Evolutionary conservation across 257 asterid species (phyloP).

Genomic region (Buddleja alternifolia): DNA sequence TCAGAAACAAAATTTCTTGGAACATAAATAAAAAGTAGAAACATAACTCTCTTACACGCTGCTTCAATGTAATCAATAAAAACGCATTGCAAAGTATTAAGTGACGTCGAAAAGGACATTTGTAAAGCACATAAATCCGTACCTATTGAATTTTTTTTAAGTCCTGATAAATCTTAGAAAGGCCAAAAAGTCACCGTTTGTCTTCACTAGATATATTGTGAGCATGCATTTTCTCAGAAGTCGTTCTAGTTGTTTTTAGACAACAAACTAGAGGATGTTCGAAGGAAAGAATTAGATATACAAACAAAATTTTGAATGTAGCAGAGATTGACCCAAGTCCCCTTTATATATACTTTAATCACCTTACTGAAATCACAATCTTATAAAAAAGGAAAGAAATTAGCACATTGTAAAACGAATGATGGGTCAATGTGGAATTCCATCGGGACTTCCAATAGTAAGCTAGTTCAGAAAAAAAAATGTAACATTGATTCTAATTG

Average conservation of each 20-base stretch:
- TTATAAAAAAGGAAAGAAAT: too few species aligned
- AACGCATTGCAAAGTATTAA: not conserved
- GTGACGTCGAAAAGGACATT: not conserved
- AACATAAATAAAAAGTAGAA: slow-evolving; percentile 1
- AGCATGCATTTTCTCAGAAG: not conserved
- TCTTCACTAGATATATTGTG: not conserved
- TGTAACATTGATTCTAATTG: too few species aligned
- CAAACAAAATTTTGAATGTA: not conserved
- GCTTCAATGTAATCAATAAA: not conserved
- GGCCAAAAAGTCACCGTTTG: not conserved
- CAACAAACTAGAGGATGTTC: not conserved
- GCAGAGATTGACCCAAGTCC: slow-evolving; percentile 1
- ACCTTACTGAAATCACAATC: slow-evolving; percentile 19
- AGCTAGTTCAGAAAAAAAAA: too few species aligned
- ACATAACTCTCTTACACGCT: slow-evolving; percentile 7
- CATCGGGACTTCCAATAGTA: too few species aligned
- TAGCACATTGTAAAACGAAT: too few species aligned
- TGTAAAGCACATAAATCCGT: not conserved
- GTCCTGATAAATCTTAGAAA: too few species aligned
- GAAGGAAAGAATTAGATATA: not conserved
- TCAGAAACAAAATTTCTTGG: slow-evolving; percentile 11
- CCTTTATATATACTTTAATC: slow-evolving; percentile 7
- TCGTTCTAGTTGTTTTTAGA: slow-evolving; percentile 6
- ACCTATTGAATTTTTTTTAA: too few species aligned
- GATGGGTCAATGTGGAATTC: too few species aligned